These are phyloP conservation scores for Galerina marginata DNA, from an alignment of 768 basidiomycete genomes.

Conservation along the genomic window DNA sequence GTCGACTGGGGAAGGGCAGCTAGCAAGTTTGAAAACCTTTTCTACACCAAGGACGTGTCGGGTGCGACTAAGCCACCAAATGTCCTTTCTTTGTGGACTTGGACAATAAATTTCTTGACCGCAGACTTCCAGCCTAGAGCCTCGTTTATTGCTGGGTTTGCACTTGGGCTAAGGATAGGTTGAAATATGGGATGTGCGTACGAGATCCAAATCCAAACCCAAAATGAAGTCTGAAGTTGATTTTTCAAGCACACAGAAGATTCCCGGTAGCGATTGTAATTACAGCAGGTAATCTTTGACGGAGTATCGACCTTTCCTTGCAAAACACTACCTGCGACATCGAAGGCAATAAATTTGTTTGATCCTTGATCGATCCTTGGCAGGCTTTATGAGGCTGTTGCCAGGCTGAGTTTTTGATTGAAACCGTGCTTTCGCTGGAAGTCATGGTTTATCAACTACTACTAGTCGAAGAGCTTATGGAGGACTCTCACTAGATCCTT, in stretches of 20 bases:
- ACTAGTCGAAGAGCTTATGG: background rate
- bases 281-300: too few relatives aligned
- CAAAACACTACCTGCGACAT: too few relatives aligned
- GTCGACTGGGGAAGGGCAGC: constrained; percentile 81
- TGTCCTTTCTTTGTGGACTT: constrained; percentile 65
- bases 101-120: constrained; percentile 81
- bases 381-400: constrained; percentile 21
- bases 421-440: constrained; percentile 76
- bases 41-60: constrained; percentile 66
- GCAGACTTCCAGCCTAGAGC: constrained; percentile 93
- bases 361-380: too few relatives aligned
- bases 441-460: background rate
- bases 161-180: constrained; percentile 81
- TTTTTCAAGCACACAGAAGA: background rate
- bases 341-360: too few relatives aligned
- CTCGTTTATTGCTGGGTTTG: constrained; percentile 84
- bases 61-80: constrained; percentile 67
- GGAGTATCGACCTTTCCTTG: too few relatives aligned
- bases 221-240: background rate
- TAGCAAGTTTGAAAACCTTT: constrained; percentile 70
- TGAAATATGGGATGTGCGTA: constrained; percentile 36
- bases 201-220: too few relatives aligned
- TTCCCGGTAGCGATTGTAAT: too few relatives aligned
- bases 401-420: constrained; percentile 66
- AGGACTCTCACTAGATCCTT: constrained; percentile 65